Evolutionary conservation across 2,329 filamentous ascomycete genomes (phyloP).

Genomic region (Calonectria henricotiae): DNA sequence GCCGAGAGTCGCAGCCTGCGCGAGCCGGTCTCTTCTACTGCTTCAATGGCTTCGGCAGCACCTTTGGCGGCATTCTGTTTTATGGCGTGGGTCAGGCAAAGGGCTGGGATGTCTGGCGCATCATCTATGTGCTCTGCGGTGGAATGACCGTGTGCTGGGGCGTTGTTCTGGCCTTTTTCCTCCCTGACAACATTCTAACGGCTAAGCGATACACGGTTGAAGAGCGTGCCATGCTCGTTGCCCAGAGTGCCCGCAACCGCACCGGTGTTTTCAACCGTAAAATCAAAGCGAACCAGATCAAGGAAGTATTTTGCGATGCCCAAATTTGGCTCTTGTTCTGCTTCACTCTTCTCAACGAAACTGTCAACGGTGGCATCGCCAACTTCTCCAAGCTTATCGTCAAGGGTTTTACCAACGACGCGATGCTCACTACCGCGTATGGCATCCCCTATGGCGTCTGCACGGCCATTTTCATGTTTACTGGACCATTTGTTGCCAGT

Average conservation of each 20-base stretch:
- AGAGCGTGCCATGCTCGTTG: constrained; percentile 68
- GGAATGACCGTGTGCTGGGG: constrained; percentile 66
- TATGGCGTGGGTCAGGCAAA: constrained; percentile 70
- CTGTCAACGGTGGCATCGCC: constrained; percentile 70
- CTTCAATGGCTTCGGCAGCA: constrained; percentile 65
- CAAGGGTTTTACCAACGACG: constrained; percentile 62
- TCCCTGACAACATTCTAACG: constrained; percentile 67
- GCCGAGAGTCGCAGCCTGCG: constrained; percentile 64
- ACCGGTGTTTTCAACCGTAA: constrained; percentile 66
- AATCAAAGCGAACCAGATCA: constrained; percentile 68
- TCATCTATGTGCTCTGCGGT: constrained; percentile 70
- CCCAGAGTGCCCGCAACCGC: constrained; percentile 71
- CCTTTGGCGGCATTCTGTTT: constrained; percentile 65
- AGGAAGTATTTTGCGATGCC: constrained; percentile 66
- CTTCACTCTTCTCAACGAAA: constrained; percentile 71
- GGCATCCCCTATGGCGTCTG: constrained; percentile 72
- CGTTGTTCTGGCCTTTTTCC: constrained; percentile 61
- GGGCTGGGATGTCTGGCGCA: constrained; percentile 65
- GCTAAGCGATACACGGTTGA: constrained; percentile 49
- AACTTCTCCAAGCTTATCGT: constrained; percentile 72
- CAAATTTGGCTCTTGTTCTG: constrained; percentile 70
- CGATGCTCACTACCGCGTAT: constrained; percentile 64
- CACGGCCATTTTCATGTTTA: constrained; percentile 69
- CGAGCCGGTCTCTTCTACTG: constrained; percentile 61
- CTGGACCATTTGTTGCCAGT: constrained; percentile 68